Conservation (phyloP, 2,329 filamentous ascomycete genomes). For the Alternaria postmessia region DNA sequence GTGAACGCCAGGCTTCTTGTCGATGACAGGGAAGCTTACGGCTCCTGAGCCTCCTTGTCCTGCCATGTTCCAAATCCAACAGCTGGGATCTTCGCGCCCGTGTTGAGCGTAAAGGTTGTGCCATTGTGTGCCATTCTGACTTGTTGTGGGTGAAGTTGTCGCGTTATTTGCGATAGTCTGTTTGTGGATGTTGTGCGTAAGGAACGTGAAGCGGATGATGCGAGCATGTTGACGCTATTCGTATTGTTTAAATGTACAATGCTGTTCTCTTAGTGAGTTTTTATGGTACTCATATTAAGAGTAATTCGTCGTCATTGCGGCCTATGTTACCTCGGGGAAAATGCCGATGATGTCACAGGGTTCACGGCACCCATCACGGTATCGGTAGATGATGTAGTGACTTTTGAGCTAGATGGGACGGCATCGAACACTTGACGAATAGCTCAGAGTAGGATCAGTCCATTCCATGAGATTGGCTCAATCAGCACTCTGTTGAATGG, state of each 20-base stretch:
- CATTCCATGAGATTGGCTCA: background rate
- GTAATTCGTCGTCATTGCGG: constrained; percentile 5
- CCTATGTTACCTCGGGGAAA: constrained; percentile 1
- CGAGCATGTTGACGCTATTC: constrained; percentile 23
- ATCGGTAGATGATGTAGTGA: background rate
- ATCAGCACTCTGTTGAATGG: background rate
- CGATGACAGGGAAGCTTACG: constrained; percentile 12
- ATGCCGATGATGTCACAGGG: constrained; percentile 10
- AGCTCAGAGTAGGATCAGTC: background rate
- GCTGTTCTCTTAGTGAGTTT: background rate
- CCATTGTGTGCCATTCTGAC: constrained; percentile 45
- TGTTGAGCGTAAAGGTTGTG: constrained; percentile 64
- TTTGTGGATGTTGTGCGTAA: constrained; percentile 18
- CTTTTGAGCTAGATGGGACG: background rate
- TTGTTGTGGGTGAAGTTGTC: constrained; percentile 25
- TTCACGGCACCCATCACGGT: background rate
- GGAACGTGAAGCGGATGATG: constrained; percentile 23
- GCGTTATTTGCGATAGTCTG: constrained; percentile 27
- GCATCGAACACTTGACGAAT: background rate
- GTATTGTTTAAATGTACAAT: background rate
- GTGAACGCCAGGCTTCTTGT: background rate
- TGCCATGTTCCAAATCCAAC: constrained; percentile 65
- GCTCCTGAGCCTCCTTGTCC: constrained; percentile 41
- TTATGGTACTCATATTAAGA: background rate
- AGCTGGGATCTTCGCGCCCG: constrained; percentile 77